Base-by-base conservation (phyloP, 371 early-diverging fungal genomes). In the Mortierella sp. region DNA sequence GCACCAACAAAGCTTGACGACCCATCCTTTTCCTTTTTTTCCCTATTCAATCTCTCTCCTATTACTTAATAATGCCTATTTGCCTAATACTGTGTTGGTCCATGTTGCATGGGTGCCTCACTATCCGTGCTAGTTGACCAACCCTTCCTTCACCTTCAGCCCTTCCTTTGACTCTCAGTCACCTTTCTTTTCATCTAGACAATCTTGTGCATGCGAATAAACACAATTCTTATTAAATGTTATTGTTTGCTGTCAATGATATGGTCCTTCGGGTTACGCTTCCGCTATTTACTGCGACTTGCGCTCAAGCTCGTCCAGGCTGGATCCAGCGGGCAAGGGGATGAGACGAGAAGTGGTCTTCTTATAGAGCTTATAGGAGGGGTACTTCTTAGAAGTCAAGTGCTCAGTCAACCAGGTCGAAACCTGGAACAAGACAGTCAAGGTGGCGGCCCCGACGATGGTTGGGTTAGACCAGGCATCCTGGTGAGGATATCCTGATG, bases 381-480 rank as follows among this genome's bases (percentile, higher is more conserved):
- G 77, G 72, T 86, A 74, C 75, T 73, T 78, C 40, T 48, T 24
- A 21, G 31, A 19, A 10, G 75, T 48, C 54, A 69, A n/a, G 43
- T 69, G 55, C 76, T 98, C 98, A 0, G 98, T 97, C 53, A 97
- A 77, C 73, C 77, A 76, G 9, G 96, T 96, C 31, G 94, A 93
- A 40, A 90, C 92, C 79, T 94, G 93, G 90, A 97, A 95, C 50
- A 98, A 88, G 24, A 88, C 28, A 0, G 93, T 90, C 74, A 98
- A 88, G 34, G 88, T 43, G 8, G 91, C 40, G 0, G 93, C 85
- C 0, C 95, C 97, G 43, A 81, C 78, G 28, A 92, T 80, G 2
- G 92, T 88, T 88, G 93, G 94, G 76, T 94, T 94, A 57, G 91
- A 34, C 75, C 78, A 91, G 0, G 75, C 73, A n/a, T 73, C 72